phyloP scores from a whole-genome alignment of 345 rosid species.

The Euphorbia peplus region DNA sequence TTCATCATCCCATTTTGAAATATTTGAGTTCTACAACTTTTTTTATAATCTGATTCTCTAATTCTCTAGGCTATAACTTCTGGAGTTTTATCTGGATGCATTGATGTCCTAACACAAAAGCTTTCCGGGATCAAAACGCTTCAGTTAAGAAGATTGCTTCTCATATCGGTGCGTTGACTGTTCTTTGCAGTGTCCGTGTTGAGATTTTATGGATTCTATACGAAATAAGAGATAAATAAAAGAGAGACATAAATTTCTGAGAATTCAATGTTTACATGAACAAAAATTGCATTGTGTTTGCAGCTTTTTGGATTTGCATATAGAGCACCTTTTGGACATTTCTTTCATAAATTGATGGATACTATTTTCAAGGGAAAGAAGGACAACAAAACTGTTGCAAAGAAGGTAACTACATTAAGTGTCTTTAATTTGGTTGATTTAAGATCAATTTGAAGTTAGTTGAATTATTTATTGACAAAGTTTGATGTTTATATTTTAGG shows the following conservation, averaged over 20 bases:
- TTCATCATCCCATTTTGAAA: constrained; percentile 15
- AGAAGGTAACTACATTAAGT: too few species aligned
- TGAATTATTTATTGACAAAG: not conserved
- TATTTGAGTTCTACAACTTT: too few species aligned
- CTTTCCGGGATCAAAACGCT: constrained; percentile 70
- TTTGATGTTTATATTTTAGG: constrained; percentile 41
- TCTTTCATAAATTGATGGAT: constrained; percentile 80
- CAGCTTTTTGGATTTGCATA: constrained; percentile 87
- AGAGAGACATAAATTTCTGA: too few species aligned
- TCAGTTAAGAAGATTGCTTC: constrained; percentile 67
- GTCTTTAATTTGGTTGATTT: too few species aligned
- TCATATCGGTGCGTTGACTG: constrained; percentile 62
- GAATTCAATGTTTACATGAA: not conserved
- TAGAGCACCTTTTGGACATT: constrained; percentile 91
- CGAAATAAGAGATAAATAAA: too few species aligned
- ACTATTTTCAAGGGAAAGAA: constrained; percentile 67
- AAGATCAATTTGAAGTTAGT: too few species aligned
- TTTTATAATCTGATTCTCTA: too few species aligned
- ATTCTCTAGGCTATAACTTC: constrained; percentile 71
- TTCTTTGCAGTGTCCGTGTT: too few species aligned
- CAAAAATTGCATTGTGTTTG: constrained; percentile 10
- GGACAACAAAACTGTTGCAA: constrained; percentile 64
- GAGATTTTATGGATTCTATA: too few species aligned
- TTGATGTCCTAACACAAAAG: constrained; percentile 82
- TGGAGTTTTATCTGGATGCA: constrained; percentile 69